Evolutionary conservation across 495 filamentous ascomycete genomes (phyloP), one percentile per base, ranked within the genome.

Genomic region (Parmelia sp.): DNA sequence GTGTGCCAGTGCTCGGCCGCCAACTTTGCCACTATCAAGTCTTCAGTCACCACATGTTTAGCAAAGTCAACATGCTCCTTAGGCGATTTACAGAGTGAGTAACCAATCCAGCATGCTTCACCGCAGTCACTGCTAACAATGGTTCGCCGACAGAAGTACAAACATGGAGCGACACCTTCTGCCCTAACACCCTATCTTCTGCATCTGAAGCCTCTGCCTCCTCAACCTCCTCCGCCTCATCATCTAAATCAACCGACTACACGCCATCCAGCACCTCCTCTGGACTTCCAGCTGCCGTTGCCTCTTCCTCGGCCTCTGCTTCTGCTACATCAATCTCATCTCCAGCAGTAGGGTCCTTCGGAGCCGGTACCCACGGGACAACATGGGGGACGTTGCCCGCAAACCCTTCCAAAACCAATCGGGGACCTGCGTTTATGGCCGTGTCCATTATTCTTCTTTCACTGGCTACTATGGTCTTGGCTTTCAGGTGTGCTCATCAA

Each of bases 391-490:
- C 33, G 1, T 5, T 67, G 4, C 53, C 53, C 15, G 23, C 47
- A 10, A 42, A 59, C 10, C 17, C 57, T n/a, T 51, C 62, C 10
- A 56, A 57, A 2, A 62, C 42, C 1, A 61, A 69, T 33, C 39
- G 67, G 33, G 67, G 64, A 8, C 67, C 67, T 31, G 64, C 64
- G 14, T 47, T 69, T 23, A 64, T 66, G 44, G 67, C 64, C 17
- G 40, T 69, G n/a, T 66, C 58, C n/a, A 66, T 69, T n/a, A 57
- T 63, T 7, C 55, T 69, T 14, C 53, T 66, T 11, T n/a, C 39
- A 9, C 39, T 66, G 8, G 44, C 67, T 58, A 56, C 42, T 45
- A 47, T 66, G 21, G 51, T 69, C n/a, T 31, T 69, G n/a, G 64
- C 64, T 8, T 58, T 69, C 42, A 57, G 67, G 64, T 65, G 51